Evolutionary conservation across 208 protist species (phyloP).

Genomic region (Trypanosoma avium): DNA sequence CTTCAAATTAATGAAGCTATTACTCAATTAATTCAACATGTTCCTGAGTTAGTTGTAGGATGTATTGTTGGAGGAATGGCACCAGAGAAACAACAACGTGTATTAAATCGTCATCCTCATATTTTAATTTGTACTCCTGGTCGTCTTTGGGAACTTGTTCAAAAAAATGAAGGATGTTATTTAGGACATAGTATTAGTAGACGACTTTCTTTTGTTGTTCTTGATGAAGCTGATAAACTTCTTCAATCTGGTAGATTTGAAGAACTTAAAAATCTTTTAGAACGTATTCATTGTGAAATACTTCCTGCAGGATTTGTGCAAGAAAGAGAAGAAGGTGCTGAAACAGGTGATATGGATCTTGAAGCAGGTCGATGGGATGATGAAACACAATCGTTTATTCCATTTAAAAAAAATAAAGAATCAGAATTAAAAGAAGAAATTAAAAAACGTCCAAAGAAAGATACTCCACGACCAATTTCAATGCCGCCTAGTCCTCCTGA

Average conservation of each 20-base stretch:
- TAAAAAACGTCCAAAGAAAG: slow-evolving; percentile 36
- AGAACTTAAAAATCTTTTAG: slow-evolving; percentile 96
- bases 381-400: slow-evolving; percentile 65
- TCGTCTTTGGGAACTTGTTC: slow-evolving; percentile 83
- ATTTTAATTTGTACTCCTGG: slow-evolving; percentile 92
- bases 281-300: slow-evolving; percentile 93
- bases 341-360: slow-evolving; percentile 45
- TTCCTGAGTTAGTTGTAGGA: slow-evolving; percentile 60
- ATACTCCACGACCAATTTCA: slow-evolving; percentile 62
- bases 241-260: slow-evolving; percentile 97
- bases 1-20: slow-evolving; percentile 94
- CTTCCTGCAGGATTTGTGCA: slow-evolving; percentile 82
- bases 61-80: slow-evolving; percentile 91
- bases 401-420: slow-evolving; percentile 42
- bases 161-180: slow-evolving; percentile 90
- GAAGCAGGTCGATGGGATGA: slow-evolving; percentile 75
- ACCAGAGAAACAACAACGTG: slow-evolving; percentile 85
- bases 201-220: slow-evolving; percentile 92
- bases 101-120: slow-evolving; percentile 89
- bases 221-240: slow-evolving; percentile 99
- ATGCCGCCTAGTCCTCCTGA: slow-evolving; percentile 76
- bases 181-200: slow-evolving; percentile 95
- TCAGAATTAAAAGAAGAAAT: slow-evolving; percentile 16
- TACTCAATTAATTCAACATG: slow-evolving; percentile 54
- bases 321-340: slow-evolving; percentile 72